phyloP scores from a whole-genome alignment of 495 filamentous ascomycete genomes.

The Aspergillus saccharolyticus region DNA sequence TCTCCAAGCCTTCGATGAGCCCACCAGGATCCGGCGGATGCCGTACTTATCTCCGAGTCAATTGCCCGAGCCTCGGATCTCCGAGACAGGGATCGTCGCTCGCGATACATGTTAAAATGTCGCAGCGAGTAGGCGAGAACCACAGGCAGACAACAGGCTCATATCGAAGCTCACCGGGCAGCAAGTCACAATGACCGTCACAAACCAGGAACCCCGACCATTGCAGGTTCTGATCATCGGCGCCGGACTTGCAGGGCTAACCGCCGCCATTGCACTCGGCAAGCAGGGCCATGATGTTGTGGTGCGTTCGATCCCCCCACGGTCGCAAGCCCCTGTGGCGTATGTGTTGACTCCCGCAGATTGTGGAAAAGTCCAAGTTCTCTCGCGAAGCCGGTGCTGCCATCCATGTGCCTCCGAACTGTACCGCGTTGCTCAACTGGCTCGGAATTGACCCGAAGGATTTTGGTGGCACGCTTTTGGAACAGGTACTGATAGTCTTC shows the following conservation, averaged over 20 bases:
- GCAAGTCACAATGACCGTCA: not conserved
- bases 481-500: constrained; percentile 12
- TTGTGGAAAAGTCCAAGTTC: constrained; percentile 49
- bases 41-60: not conserved
- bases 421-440: constrained; percentile 38
- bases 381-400: constrained; percentile 53
- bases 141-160: not conserved
- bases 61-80: not conserved
- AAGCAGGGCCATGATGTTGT: constrained; percentile 30
- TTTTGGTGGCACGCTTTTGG: constrained; percentile 24
- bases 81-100: not conserved
- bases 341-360: constrained; percentile 15
- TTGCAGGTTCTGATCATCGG: constrained; percentile 25
- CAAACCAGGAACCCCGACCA: not conserved
- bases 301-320: constrained; percentile 12
- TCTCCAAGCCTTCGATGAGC: not conserved
- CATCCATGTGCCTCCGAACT: constrained; percentile 48
- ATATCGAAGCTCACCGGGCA: not conserved
- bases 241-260: constrained; percentile 30
- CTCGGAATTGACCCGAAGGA: constrained; percentile 43
- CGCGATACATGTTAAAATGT: not conserved
- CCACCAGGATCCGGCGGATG: not conserved
- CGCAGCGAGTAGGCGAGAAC: not conserved
- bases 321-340: not conserved
- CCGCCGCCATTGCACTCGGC: constrained; percentile 26